Evolutionary conservation across 140 eudicot genomes (phyloP), one percentile per base, ranked within the genome.

Genomic region (Anethum foeniculum): DNA sequence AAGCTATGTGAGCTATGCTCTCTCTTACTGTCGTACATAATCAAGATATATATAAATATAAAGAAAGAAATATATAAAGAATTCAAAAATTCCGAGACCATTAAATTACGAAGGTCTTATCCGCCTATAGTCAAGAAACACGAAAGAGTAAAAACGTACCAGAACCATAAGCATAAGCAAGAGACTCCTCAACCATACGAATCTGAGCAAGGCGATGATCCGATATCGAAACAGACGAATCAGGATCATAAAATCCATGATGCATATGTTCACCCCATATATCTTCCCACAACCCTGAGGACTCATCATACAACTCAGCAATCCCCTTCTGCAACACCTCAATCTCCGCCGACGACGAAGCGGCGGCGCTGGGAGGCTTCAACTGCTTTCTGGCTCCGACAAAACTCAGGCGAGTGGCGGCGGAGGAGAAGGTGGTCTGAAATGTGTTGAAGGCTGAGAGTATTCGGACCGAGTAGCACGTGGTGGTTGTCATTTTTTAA

Each of bases 241-340:
- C 84, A 4, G 93, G 89, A 10, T 91, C 89, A 77, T 95, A 95
- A 74, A 81, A 95, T 5, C 99, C 99, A 71, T 95, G 99, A 79
- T 95, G 99, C 99, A 93, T 95, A 82, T 95, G 99, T 77, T 93
- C 98, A 39, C 99, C 99, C 99, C 99, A 93, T 34, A 91, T 86
- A 64, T 93, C 87, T 90, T 95, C 99, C 98, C 99, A 95, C 77
- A 91, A 4, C 16, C 93, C 97, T 4, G 97, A 89, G 1, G 98
- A 93, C 75, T 93, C 91, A 39, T 95, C 99, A 88, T 95, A 95
- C 51, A 95, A 81, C 80, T 91, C 98, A 2, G 97, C 98, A 36
- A 95, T 95, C 13, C 99, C 97, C 72, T 91, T 91, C 86, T 85
- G 81, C 86, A 91, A 58, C 84, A 34, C 81, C 83, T 83, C 90